A percentile compares a stretch with the other conserved stretches of the same genome.
Evolutionary conservation across 495 filamentous ascomycete species (phyloP).

Genomic region (Diplogelasinospora grovesii): DNA sequence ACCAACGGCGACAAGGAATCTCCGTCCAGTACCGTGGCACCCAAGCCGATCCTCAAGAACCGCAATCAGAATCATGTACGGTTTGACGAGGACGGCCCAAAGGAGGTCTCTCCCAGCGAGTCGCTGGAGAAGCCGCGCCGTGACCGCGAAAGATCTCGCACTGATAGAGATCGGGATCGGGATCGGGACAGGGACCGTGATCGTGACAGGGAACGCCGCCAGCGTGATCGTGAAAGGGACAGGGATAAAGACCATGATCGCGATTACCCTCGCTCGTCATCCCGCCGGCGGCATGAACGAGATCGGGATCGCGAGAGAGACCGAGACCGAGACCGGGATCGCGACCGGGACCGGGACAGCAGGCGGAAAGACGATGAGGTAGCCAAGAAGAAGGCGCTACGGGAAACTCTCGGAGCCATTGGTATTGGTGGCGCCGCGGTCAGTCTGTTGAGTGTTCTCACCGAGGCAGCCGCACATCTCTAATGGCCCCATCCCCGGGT

Average conservation of each 20-base stretch:
- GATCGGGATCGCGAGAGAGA: constrained; percentile 27
- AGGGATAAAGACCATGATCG: constrained; percentile 10
- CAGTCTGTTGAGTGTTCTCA: constrained; percentile 43
- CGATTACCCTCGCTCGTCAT: constrained; percentile 4
- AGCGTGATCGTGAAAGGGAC: no score
- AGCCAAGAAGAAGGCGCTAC: constrained; percentile 26
- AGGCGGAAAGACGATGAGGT: constrained; percentile 22
- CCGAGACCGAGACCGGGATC: constrained; percentile 25
- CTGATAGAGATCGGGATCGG: constrained; percentile 14
- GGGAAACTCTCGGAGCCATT: constrained; percentile 36
- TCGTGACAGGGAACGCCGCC: constrained; percentile 20
- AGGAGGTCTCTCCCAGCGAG: constrained; percentile 25
- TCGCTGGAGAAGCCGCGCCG: constrained; percentile 18
- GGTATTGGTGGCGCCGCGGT: constrained; percentile 47
- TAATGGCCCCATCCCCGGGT: constrained; percentile 9
- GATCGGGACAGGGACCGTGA: constrained; percentile 20
- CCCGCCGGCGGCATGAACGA: constrained; percentile 2
- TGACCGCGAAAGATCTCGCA: no score
- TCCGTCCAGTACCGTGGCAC: constrained; percentile 32
- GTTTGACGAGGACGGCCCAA: constrained; percentile 35
- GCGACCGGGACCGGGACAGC: constrained; percentile 18
- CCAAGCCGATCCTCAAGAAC: constrained; percentile 47
- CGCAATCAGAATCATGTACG: constrained; percentile 42
- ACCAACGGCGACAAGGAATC: constrained; percentile 24
- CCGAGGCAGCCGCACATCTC: constrained; percentile 37